Evolutionary conservation across 2,329 filamentous ascomycete species (phyloP).

Genomic region (Macrophomina tecta): DNA sequence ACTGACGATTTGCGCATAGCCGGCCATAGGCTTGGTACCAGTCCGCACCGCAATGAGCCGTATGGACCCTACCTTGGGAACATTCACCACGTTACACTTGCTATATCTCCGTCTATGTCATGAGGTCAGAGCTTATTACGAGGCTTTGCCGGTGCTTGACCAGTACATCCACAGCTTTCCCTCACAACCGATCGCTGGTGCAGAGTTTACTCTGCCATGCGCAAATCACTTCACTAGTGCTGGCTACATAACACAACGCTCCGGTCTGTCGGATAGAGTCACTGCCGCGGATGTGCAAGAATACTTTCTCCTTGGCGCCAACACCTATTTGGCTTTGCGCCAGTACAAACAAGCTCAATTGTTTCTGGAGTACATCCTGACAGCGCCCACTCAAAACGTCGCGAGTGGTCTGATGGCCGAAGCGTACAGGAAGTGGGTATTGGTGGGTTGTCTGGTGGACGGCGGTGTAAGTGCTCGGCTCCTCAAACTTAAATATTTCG

Average conservation of each 20-base stretch:
- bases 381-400: constrained; percentile 68
- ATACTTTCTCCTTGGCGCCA: constrained; percentile 58
- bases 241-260: constrained; percentile 65
- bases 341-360: constrained; percentile 52
- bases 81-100: constrained; percentile 70
- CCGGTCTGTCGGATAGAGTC: constrained; percentile 63
- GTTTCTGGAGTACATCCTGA: constrained; percentile 60
- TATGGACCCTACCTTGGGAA: constrained; percentile 69
- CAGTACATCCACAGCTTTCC: constrained; percentile 72
- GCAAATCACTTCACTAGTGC: constrained; percentile 52
- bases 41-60: constrained; percentile 63
- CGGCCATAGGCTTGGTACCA: constrained; percentile 44
- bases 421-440: constrained; percentile 88
- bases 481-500: too few relatives aligned
- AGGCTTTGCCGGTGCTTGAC: constrained; percentile 67
- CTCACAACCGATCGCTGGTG: constrained; percentile 38
- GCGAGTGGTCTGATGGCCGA: constrained; percentile 82
- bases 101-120: constrained; percentile 63
- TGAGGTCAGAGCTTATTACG: constrained; percentile 58
- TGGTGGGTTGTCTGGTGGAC: constrained; percentile 74
- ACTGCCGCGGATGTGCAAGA: constrained; percentile 60
- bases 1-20: constrained; percentile 35
- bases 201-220: constrained; percentile 47
- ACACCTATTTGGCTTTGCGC: constrained; percentile 53
- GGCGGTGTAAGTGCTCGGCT: constrained; percentile 61